Conservation (phyloP, 1,139 yeast species). For the Candida mesenterica region DNA sequence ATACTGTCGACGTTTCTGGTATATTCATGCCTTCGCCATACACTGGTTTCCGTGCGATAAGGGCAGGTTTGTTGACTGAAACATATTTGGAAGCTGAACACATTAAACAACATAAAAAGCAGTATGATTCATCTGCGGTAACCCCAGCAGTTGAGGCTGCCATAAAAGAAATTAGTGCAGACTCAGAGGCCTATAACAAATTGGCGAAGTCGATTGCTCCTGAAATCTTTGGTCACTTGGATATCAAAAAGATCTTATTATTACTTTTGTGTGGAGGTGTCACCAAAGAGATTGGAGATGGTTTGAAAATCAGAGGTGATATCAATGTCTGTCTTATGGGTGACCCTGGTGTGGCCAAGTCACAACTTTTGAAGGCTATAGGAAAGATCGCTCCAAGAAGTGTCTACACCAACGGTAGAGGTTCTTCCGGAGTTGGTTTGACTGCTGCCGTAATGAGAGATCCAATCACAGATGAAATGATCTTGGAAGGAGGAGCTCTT, state of each 20-base stretch:
- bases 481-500: slow-evolving; percentile 96
- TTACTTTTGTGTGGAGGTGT: slow-evolving; percentile 92
- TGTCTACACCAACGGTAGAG: slow-evolving; percentile 97
- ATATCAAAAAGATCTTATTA: slow-evolving; percentile 86
- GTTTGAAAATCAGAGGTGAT: slow-evolving; percentile 96
- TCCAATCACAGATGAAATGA: slow-evolving; percentile 98
- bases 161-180: slow-evolving; percentile 48
- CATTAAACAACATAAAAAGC: slow-evolving; percentile 84
- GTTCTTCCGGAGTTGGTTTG: slow-evolving; percentile 98
- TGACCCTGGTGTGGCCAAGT: slow-evolving; percentile 99
- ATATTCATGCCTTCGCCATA: slow-evolving; percentile 92
- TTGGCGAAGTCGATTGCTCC: slow-evolving; percentile 94
- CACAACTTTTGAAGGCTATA: slow-evolving; percentile 89
- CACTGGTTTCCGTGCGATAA: slow-evolving; percentile 89
- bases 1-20: slow-evolving; percentile 88
- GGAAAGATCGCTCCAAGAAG: slow-evolving; percentile 95
- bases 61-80: slow-evolving; percentile 91
- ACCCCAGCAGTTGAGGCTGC: slow-evolving; percentile 55
- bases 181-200: slow-evolving; percentile 75
- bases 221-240: slow-evolving; percentile 92
- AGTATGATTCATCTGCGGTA: slow-evolving; percentile 67
- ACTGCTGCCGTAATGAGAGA: slow-evolving; percentile 99
- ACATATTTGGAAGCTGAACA: slow-evolving; percentile 89
- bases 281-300: slow-evolving; percentile 92
- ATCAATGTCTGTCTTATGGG: slow-evolving; percentile 97